Percentiles rank a stretch among this genome's conserved stretches.
These are phyloP conservation scores for Elsinoe fawcettii DNA, from an alignment of 2,329 filamentous ascomycete genomes.

Conservation along the genomic window DNA sequence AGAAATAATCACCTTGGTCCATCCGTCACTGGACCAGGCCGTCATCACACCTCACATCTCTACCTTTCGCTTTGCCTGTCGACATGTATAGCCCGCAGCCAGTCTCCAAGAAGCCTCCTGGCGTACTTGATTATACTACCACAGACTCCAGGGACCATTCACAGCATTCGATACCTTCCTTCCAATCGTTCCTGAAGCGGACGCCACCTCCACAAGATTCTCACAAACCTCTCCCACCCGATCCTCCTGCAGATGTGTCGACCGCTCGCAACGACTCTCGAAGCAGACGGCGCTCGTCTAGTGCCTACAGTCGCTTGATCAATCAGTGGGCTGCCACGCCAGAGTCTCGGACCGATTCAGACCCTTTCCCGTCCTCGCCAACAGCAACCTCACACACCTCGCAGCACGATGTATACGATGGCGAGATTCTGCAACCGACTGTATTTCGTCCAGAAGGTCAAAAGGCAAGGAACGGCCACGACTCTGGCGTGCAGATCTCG, in stretches of 20 bases:
- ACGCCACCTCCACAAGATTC: slow-evolving; percentile 24
- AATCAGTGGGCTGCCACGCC: slow-evolving; percentile 23
- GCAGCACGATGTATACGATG: slow-evolving; percentile 19
- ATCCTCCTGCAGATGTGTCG: slow-evolving; percentile 17
- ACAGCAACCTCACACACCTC: not conserved
- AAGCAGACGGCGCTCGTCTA: slow-evolving; percentile 24
- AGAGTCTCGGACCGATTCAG: slow-evolving; percentile 14
- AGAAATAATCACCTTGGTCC: not conserved
- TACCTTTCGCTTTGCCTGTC: not conserved
- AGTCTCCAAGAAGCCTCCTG: slow-evolving; percentile 14
- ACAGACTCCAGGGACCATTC: slow-evolving; percentile 20
- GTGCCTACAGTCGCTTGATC: slow-evolving; percentile 29
- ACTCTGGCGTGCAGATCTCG: not conserved
- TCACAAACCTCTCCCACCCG: slow-evolving; percentile 28
- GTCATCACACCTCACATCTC: not conserved
- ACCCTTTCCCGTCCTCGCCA: slow-evolving; percentile 1
- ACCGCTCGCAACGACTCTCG: slow-evolving; percentile 2
- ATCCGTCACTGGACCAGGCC: not conserved
- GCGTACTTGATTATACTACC: slow-evolving; percentile 7
- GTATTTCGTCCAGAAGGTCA: slow-evolving; percentile 15
- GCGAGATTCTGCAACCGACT: slow-evolving; percentile 23
- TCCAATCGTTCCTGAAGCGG: slow-evolving; percentile 27
- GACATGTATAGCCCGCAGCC: slow-evolving; percentile 15
- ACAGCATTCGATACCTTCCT: slow-evolving; percentile 26
- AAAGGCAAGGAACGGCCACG: not conserved